A percentile compares a stretch with the other conserved stretches of the same genome.
phyloP scores from a whole-genome alignment of 2,329 filamentous ascomycete species.

The Aspergillus japonicus region DNA sequence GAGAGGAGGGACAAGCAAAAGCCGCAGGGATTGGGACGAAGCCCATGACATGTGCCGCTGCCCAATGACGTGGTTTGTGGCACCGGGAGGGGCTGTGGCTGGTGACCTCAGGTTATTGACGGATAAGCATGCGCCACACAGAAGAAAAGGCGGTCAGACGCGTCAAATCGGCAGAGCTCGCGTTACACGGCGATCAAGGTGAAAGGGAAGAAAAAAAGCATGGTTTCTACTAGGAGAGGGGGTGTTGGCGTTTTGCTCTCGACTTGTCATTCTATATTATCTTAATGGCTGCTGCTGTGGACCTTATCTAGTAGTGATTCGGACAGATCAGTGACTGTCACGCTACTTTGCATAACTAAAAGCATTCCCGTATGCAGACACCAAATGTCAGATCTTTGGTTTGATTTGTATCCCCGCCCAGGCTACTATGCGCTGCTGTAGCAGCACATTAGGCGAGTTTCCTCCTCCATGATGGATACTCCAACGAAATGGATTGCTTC shows the following conservation, averaged over 20 bases:
- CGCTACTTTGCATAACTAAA: background rate
- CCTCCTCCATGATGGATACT: constrained; percentile 24
- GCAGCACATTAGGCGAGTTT: background rate
- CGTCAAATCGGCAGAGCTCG: constrained; percentile 10
- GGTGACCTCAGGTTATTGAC: constrained; percentile 3
- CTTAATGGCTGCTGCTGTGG: background rate
- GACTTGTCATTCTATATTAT: background rate
- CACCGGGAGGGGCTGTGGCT: constrained; percentile 20
- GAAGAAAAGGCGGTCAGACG: constrained; percentile 23
- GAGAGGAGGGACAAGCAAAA: background rate
- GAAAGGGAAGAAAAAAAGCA: background rate
- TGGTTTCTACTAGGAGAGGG: background rate
- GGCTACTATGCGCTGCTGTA: constrained; percentile 3
- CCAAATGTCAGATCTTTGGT: background rate
- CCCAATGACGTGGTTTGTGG: constrained; percentile 32
- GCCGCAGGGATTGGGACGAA: background rate
- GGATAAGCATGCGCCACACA: background rate
- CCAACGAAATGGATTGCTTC: constrained; percentile 25
- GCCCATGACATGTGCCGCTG: constrained; percentile 18
- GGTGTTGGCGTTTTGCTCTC: background rate
- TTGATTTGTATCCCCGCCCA: background rate
- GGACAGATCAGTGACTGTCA: background rate
- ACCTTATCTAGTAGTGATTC: background rate
- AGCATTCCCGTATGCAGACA: background rate
- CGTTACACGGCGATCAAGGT: background rate